Evolutionary conservation across 768 basidiomycete genomes (phyloP).

Genomic region (Dioszegia crocea): DNA sequence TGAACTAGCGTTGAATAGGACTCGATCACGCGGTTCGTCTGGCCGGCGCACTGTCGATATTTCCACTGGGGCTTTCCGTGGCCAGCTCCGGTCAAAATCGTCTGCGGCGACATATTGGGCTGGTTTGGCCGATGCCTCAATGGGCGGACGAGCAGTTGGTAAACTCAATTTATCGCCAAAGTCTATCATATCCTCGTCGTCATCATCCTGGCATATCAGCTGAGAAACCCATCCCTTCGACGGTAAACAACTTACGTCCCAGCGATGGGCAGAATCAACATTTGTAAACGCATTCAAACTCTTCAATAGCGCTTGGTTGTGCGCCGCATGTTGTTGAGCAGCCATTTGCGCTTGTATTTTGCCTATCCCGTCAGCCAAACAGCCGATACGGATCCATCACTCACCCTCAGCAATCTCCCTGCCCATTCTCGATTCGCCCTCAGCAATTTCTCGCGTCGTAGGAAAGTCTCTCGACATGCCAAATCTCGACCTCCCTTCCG

Average conservation of each 20-base stretch:
- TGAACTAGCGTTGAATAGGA: conserved; percentile 91
- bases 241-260: conserved; percentile 70
- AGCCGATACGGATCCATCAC: background rate
- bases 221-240: background rate
- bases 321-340: conserved; percentile 57
- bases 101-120: conserved; percentile 72
- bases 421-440: conserved; percentile 30
- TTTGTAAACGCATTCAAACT: conserved; percentile 93
- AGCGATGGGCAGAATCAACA: conserved; percentile 88
- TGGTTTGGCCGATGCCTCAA: conserved; percentile 63
- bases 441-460: conserved; percentile 91
- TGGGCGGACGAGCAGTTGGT: conserved; percentile 2
- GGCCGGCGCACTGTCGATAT: conserved; percentile 51
- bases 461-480: conserved; percentile 71
- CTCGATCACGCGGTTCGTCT: conserved; percentile 52
- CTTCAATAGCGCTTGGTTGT: conserved; percentile 66
- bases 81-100: conserved; percentile 95
- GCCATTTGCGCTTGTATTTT: conserved; percentile 50
- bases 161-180: conserved; percentile 89
- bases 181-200: conserved; percentile 81
- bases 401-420: conserved; percentile 74
- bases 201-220: conserved; percentile 60
- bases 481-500: conserved; percentile 42
- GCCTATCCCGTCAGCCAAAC: conserved; percentile 16
- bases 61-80: conserved; percentile 58